Base-by-base conservation (phyloP, 176 grass and related monocot species). In the Chrysopogon serrulatus region DNA sequence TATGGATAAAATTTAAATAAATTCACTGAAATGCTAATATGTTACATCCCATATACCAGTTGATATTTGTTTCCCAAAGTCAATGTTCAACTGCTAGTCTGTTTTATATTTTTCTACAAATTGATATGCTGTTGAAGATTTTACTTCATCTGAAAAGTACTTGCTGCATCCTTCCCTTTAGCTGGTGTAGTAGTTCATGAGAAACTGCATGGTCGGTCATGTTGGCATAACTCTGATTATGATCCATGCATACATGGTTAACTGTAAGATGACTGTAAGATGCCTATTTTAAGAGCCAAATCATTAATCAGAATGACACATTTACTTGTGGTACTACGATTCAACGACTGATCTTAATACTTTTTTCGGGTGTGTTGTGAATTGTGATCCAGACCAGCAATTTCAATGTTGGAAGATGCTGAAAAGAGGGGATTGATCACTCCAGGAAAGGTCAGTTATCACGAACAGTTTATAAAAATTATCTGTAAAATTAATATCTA, bases 381-480 rank as follows among this genome's bases (percentile, higher is more conserved):
- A 23, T 5, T 77, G 7, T 45, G 43, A 65, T 84, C 26, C 88
- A 93, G 93, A 60, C 96, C 96, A 65, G 96, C 93, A 76, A 66
- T 90, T 72, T 85, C 93, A 65, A 98, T 98, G 96, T 45, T 98
- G 56, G 93, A 98, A 84, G 96, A 95, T 77, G 96, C 96, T 51
- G 96, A 98, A 76, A 95, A 86, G 76, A 95, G 87, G 78, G 91
- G 96, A 9, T 57, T 95, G 39, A 98, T 95, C 74, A 95, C 93
- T 78, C 93, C 96, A 19, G 91, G 96, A 64, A 95, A 95, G 96
- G 96, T 98, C 59, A 90, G 74, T 79, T 12, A 1, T 68, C 53
- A 76, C 4, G 21, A 18, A 15, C 16, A 40, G 34, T 39, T 37
- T 4, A 68, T 54, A 5, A 19, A 42, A 70, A 34, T 2, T 43